A percentile compares a stretch with the other conserved stretches of the same genome.
Conservation (phyloP, 23 red algal species). For the Gracilaria domingensis region DNA sequence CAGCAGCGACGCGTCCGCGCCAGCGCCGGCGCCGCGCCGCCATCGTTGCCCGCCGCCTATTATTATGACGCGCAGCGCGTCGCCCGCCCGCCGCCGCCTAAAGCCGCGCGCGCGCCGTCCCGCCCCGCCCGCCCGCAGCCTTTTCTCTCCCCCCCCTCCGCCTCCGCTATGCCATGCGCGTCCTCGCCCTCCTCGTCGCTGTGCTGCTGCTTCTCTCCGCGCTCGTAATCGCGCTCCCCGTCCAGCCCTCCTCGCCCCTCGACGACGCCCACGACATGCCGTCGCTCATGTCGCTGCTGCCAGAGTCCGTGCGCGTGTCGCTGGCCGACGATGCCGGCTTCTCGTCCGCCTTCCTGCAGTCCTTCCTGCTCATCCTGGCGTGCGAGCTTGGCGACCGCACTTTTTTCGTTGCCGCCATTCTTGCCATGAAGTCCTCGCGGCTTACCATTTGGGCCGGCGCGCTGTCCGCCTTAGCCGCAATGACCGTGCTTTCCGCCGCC, state of each 20-base stretch:
- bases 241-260: neutral
- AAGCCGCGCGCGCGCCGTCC: neutral
- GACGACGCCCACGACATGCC: neutral
- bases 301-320: constrained; percentile 17
- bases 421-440: constrained; percentile 91
- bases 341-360: constrained; percentile 67
- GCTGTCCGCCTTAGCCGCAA: constrained; percentile 77
- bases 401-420: constrained; percentile 96
- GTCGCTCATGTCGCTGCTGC: constrained; percentile 25
- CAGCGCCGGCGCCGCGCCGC: too few relatives aligned
- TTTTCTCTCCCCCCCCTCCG: too few relatives aligned
- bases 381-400: constrained; percentile 96
- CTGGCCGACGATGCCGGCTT: constrained; percentile 58
- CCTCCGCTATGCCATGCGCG: neutral
- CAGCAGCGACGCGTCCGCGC: too few relatives aligned
- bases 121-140: neutral
- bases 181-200: neutral
- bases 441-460: constrained; percentile 81
- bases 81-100: neutral
- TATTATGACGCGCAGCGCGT: neutral
- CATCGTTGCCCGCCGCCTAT: too few relatives aligned
- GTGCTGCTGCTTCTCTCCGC: neutral
- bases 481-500: constrained; percentile 94
- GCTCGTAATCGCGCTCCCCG: neutral
- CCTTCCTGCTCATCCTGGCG: constrained; percentile 88